A percentile compares a stretch with the other conserved stretches of the same genome.
These are phyloP conservation scores for Aspergillus fumigatus DNA, from an alignment of 2,329 filamentous ascomycete genomes.

Conservation along the genomic window DNA sequence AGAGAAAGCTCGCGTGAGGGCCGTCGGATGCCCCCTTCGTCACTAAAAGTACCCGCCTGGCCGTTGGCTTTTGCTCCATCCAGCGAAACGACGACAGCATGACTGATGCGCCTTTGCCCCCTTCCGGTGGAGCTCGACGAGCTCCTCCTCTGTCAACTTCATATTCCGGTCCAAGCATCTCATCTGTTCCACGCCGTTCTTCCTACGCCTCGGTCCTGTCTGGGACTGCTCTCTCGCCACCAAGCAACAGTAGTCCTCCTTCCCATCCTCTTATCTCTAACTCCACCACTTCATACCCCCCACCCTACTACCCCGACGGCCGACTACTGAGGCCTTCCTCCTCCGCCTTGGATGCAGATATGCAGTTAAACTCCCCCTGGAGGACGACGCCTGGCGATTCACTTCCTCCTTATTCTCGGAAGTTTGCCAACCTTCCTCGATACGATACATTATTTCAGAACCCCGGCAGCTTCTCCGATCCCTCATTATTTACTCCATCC, in stretches of 20 bases:
- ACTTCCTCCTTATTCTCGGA: constrained; percentile 46
- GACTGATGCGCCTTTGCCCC: constrained; percentile 41
- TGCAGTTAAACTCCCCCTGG: constrained; percentile 45
- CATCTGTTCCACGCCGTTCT: constrained; percentile 47
- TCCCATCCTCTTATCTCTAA: constrained; percentile 51
- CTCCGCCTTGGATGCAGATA: constrained; percentile 46
- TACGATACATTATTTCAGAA: constrained; percentile 24
- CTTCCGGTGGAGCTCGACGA: constrained; percentile 39
- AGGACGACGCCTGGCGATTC: constrained; percentile 39
- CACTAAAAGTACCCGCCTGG: constrained; percentile 4
- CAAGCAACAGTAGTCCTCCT: constrained; percentile 43
- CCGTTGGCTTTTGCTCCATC: constrained; percentile 11
- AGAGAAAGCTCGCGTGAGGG: constrained; percentile 6
- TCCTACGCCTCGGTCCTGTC: constrained; percentile 61
- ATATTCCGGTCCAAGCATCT: constrained; percentile 31
- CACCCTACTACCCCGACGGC: constrained; percentile 30
- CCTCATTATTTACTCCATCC: constrained; percentile 65
- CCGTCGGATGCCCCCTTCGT: background rate
- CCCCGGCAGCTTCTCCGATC: constrained; percentile 24
- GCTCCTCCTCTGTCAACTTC: constrained; percentile 29
- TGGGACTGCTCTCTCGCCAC: constrained; percentile 42
- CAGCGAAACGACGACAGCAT: constrained; percentile 32
- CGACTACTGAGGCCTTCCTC: constrained; percentile 31
- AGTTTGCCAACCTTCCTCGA: constrained; percentile 37
- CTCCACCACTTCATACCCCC: constrained; percentile 33